A percentile compares a stretch with the other conserved stretches of the same genome.
phyloP scores from a whole-genome alignment of 73 alveolate genomes.

The Symbiodinium natans region DNA sequence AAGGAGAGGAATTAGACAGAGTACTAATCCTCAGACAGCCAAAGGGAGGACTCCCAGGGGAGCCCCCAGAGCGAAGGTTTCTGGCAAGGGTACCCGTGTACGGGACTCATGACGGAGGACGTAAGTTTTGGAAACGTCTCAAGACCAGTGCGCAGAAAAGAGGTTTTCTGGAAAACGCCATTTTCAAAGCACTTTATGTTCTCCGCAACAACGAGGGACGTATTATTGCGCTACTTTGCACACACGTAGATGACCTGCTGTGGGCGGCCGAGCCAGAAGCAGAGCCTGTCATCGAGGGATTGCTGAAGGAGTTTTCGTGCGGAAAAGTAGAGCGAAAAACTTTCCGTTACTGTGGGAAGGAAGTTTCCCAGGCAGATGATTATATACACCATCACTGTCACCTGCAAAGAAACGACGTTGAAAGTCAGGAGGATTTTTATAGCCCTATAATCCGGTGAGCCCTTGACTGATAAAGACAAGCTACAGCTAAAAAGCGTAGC shows the following conservation, averaged over 20 bases:
- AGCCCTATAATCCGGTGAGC: background rate
- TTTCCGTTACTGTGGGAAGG: conserved; percentile 13
- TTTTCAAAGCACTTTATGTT: background rate
- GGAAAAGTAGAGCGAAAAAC: background rate
- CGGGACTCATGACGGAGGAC: background rate
- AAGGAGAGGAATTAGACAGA: background rate
- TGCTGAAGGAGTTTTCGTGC: background rate
- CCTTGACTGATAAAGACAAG: background rate
- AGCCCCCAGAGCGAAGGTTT: background rate
- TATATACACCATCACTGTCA: background rate
- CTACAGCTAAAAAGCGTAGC: background rate
- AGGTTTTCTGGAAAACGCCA: background rate
- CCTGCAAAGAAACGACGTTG: background rate
- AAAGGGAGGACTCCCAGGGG: background rate
- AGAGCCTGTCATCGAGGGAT: background rate
- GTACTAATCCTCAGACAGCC: conserved; percentile 21
- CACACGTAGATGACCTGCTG: background rate
- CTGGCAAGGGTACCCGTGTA: conserved; percentile 3
- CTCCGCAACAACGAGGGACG: background rate
- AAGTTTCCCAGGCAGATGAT: background rate
- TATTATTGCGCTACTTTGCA: background rate
- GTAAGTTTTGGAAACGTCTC: conserved; percentile 19
- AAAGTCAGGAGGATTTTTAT: background rate
- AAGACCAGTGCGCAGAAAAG: background rate
- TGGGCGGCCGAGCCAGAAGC: background rate